These are phyloP conservation scores for Rhododendron henanense DNA, from an alignment of 148 eudicot species.

Conservation along the genomic window DNA sequence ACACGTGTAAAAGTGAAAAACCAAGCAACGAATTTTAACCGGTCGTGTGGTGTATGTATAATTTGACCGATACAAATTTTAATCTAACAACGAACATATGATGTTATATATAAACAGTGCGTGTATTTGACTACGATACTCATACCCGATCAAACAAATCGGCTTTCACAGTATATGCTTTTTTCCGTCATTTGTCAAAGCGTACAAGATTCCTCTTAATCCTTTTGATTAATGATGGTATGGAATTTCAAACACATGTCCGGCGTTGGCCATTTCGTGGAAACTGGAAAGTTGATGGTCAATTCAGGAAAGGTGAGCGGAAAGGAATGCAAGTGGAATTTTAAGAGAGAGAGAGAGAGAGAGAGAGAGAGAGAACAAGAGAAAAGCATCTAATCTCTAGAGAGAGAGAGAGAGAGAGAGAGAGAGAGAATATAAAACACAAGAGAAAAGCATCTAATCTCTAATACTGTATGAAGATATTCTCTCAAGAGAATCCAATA, in stretches of 20 bases:
- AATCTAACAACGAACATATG: no score
- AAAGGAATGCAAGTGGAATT: slow-evolving; percentile 1
- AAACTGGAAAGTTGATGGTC: slow-evolving; percentile 1
- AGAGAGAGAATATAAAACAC: background rate
- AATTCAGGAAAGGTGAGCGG: slow-evolving; percentile 10
- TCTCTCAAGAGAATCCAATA: background rate
- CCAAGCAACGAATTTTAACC: background rate
- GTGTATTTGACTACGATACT: no score
- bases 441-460: background rate
- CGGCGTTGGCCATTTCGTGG: background rate
- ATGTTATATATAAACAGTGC: no score
- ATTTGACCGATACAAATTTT: background rate
- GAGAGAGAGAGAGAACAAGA: background rate
- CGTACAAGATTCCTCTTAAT: slow-evolving; percentile 5
- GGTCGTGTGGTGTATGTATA: background rate
- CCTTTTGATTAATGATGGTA: background rate
- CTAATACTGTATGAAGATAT: background rate
- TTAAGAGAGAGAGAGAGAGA: background rate
- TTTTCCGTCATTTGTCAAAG: background rate
- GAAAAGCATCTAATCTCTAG: background rate
- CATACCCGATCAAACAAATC: background rate
- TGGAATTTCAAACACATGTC: slow-evolving; percentile 9
- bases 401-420: background rate
- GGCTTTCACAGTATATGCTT: background rate
- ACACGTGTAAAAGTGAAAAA: no score